Evolutionary conservation across 2,329 filamentous ascomycete genomes (phyloP), one percentile per base, ranked within the genome.

Genomic region (Hymenoscyphus repandus): DNA sequence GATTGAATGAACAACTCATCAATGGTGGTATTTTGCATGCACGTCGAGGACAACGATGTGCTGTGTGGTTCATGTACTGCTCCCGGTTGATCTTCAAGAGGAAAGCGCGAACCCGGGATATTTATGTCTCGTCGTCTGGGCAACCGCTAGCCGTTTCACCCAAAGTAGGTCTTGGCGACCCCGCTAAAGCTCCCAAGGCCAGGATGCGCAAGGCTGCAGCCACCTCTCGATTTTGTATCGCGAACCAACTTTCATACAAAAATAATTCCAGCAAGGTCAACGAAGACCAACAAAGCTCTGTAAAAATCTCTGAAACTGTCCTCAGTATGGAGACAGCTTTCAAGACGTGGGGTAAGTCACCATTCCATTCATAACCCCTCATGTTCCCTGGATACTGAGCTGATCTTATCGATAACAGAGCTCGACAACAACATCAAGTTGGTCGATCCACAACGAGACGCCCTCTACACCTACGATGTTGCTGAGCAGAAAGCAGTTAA

Each of bases 401-500:
- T 64, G 32, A 64, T 53, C 49, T 59, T 62, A 55, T 59, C 57
- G 50, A 59, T 58, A 59, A 59, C 65, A 95, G 92, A 96, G 78
- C 81, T 93, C 66, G 89, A 95, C 68, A 95, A 95, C 70, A 83
- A 86, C 54, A 75, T 90, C 71, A 79, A 85, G 66, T 80, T 96
- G 54, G 83, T 96, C 64, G 91, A 99, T 67, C 80, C 88, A 47
- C 82, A 82, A 60, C 88, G 90, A 64, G 93, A 99, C 70, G 90
- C 90, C 41, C 88, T 99, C 62, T 99, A 96, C 76, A 78, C 80
- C 64, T 96, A 93, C 74, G 81, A 90, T 58, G 69, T 75, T 55
- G 75, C 75, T 2, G 79, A 81, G 39, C 86, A 93, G 63, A 87
- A 86, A 65, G 72, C 76, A 34, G 78, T 87, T 58, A 78, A 77